Evolutionary conservation across 2,329 filamentous ascomycete species (phyloP), one percentile per base, ranked within the genome.

Genomic region (Teratosphaeria nubilosa): DNA sequence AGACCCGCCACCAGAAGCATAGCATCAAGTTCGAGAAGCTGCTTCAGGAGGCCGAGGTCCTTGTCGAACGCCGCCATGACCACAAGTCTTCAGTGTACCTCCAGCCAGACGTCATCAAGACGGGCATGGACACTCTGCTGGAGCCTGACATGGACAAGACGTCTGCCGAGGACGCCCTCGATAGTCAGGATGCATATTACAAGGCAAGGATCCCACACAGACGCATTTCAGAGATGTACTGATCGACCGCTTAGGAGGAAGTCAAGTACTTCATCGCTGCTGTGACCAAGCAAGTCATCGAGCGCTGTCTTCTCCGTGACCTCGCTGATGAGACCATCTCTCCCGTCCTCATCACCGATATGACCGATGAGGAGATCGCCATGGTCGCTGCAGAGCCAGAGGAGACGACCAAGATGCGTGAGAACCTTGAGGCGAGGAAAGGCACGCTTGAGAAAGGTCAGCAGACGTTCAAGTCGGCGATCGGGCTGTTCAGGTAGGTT

Each of bases 211-310:
- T 7, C 7, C 11, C n/a, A 27, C n/a, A 14, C 53, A 16, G 24
- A 7, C 34, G 34, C 11, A 50, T 6, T 31, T 20, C 54, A 22
- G 54, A 22, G 37, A 48, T 20, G 16, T 32, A 24, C 25, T 54
- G 54, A 54, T 54, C 5, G 3, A 20, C 20, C 24, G 7, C 25
- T 20, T 54, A 72, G 64, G 70, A 72, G 50, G 67, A 72, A 57
- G 55, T 73, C 25, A 72, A 70, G 58, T 71, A 68, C 58, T 76
- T 75, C 64, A 59, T 72, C 59, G 62, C 65, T 37, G 65, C 60
- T 20, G 63, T 76, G 31, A 65, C 68, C 31, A 71, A 71, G 31
- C 66, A 72, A n/a, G 69, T 74, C 25, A 64, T 76, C 52, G 74
- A 77, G 63, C 72, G 74, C 13, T 64, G 72, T 59, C 60, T 76